These are phyloP conservation scores for Epicoccum nigrum DNA, from an alignment of 2,329 filamentous ascomycete species.

Conservation along the genomic window DNA sequence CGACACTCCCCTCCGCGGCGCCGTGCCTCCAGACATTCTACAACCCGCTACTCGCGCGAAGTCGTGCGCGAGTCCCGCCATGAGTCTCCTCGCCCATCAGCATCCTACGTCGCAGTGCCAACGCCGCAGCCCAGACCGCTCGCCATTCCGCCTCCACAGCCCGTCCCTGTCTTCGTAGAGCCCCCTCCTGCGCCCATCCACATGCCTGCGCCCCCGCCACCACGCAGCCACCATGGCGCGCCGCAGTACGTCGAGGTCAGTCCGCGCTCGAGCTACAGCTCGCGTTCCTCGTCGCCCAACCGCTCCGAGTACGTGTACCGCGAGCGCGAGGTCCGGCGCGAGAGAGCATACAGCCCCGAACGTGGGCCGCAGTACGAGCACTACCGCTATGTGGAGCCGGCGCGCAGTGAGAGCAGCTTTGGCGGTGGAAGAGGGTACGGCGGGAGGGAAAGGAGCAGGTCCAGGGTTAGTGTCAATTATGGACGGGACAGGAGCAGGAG, in stretches of 20 bases:
- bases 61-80: constrained; percentile 33
- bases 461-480: constrained; percentile 34
- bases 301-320: constrained; percentile 51
- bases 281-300: constrained; percentile 37
- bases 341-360: constrained; percentile 44
- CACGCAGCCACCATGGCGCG: constrained; percentile 21
- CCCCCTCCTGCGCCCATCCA: constrained; percentile 38
- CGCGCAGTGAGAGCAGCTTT: constrained; percentile 37
- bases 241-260: constrained; percentile 55
- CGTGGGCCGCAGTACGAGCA: constrained; percentile 51
- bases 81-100: constrained; percentile 32
- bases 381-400: constrained; percentile 54
- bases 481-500: constrained; percentile 17
- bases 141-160: constrained; percentile 48
- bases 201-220: constrained; percentile 19
- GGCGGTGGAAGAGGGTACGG: constrained; percentile 35
- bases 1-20: constrained; percentile 39
- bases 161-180: constrained; percentile 49
- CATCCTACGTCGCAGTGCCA: constrained; percentile 42
- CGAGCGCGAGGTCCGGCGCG: constrained; percentile 53
- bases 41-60: constrained; percentile 40
- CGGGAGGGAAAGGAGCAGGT: constrained; percentile 34
- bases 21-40: constrained; percentile 31
- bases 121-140: constrained; percentile 33
- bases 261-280: constrained; percentile 43